A percentile compares a stretch with the other conserved stretches of the same genome.
Conservation (phyloP, 208 protist species). For the Histomonas meleagridis region DNA sequence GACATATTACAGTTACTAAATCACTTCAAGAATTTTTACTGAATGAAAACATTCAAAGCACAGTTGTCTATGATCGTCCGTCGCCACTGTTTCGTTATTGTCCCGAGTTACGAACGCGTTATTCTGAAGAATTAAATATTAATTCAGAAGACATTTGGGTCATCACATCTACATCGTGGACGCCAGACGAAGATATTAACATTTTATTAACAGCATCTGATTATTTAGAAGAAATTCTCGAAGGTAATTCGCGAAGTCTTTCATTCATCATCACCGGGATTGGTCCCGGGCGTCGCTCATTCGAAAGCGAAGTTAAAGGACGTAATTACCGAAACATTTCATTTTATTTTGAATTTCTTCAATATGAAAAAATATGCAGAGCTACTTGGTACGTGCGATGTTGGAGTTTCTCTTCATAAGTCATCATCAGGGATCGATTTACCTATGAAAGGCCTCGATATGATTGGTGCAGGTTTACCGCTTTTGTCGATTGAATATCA, state of each 20-base stretch:
- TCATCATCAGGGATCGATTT: conserved; percentile 34
- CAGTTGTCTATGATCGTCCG: conserved; percentile 33
- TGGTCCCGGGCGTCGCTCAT: neutral
- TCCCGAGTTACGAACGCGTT: neutral
- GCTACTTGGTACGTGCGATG: conserved; percentile 3
- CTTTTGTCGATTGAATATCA: neutral
- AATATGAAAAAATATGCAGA: conserved; percentile 28
- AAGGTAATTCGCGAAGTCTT: neutral
- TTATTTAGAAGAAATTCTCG: neutral
- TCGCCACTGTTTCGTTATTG: neutral
- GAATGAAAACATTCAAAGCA: neutral
- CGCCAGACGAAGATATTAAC: conserved; percentile 27
- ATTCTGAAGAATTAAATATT: neutral
- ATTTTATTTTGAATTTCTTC: neutral
- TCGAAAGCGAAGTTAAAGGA: neutral
- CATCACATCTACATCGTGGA: conserved; percentile 37
- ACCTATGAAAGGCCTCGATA: conserved; percentile 34
- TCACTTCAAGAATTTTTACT: neutral
- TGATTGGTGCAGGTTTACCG: conserved; percentile 31
- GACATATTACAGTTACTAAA: conserved; percentile 9
- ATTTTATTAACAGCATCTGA: neutral
- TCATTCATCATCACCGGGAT: conserved; percentile 28
- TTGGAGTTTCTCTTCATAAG: conserved; percentile 24
- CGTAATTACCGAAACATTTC: neutral
- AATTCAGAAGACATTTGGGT: neutral